A percentile compares a stretch with the other conserved stretches of the same genome.
Evolutionary conservation across 2,329 filamentous ascomycete genomes (phyloP).

Genomic region (Raffaelea arxii): DNA sequence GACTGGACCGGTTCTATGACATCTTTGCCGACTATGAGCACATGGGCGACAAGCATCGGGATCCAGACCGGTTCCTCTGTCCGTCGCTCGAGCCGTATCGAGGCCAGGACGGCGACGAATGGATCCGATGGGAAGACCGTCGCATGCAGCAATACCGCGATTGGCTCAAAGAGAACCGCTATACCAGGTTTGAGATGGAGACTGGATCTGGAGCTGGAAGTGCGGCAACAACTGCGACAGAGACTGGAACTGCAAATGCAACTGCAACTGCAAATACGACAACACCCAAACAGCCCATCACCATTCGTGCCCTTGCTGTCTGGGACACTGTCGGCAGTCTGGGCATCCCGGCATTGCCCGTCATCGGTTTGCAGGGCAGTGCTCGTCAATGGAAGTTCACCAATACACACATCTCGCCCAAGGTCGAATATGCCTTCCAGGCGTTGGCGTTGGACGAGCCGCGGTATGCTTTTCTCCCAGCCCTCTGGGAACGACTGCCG

Average conservation of each 20-base stretch:
- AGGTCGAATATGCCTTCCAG: constrained; percentile 38
- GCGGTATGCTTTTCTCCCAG: constrained; percentile 28
- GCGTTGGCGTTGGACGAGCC: constrained; percentile 40
- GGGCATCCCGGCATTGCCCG: constrained; percentile 30
- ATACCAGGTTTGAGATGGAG: no score
- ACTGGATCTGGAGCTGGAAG: no score
- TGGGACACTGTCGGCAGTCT: constrained; percentile 40
- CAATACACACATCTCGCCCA: constrained; percentile 30
- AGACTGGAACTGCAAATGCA: no score
- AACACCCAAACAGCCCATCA: constrained; percentile 7
- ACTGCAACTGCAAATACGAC: no score
- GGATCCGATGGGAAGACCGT: constrained; percentile 22
- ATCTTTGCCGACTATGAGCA: constrained; percentile 29
- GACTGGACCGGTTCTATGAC: constrained; percentile 30
- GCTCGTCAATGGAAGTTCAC: constrained; percentile 26
- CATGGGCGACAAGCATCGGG: constrained; percentile 17
- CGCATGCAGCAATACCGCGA: constrained; percentile 24
- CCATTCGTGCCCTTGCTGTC: constrained; percentile 35
- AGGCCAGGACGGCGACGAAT: constrained; percentile 17
- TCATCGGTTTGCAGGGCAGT: constrained; percentile 26
- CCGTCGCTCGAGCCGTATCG: constrained; percentile 15
- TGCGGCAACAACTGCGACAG: no score
- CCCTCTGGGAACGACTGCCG: constrained; percentile 29
- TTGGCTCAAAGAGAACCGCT: constrained; percentile 20
- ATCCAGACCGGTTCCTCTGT: constrained; percentile 15